A percentile compares a stretch with the other conserved stretches of the same genome.
Conservation (phyloP, 2,329 filamentous ascomycete genomes). For the Neonectria sp. region DNA sequence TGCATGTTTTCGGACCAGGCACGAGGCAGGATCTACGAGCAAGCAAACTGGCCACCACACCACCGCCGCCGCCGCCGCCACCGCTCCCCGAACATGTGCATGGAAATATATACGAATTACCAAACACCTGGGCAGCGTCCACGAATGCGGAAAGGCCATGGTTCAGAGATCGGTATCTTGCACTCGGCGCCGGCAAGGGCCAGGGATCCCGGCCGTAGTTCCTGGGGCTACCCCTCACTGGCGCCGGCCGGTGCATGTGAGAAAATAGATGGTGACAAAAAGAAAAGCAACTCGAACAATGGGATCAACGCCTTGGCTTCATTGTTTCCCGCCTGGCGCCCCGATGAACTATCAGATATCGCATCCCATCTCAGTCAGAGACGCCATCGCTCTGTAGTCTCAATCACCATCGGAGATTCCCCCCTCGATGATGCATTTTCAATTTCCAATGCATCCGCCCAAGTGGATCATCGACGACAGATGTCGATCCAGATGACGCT, state of each 20-base stretch:
- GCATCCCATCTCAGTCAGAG: slow-evolving; percentile 2
- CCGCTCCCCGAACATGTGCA: slow-evolving; percentile 17
- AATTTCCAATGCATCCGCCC: slow-evolving; percentile 36
- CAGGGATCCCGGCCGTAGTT: slow-evolving; percentile 47
- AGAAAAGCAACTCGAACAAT: slow-evolving; percentile 15
- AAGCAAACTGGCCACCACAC: background rate
- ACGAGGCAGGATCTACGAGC: background rate
- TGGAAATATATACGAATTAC: slow-evolving; percentile 3
- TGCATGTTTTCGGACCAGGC: background rate
- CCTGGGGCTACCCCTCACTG: slow-evolving; percentile 49
- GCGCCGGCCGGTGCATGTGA: slow-evolving; percentile 40
- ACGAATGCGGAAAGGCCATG: slow-evolving; percentile 32
- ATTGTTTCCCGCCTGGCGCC: background rate
- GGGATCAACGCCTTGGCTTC: slow-evolving; percentile 17
- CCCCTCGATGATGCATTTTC: slow-evolving; percentile 14
- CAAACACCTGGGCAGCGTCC: slow-evolving; percentile 20
- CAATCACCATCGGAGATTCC: slow-evolving; percentile 17
- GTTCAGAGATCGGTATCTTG: slow-evolving; percentile 47
- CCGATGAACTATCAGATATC: slow-evolving; percentile 17
- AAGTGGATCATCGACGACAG: slow-evolving; percentile 32
- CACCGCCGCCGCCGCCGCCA: slow-evolving; percentile 7
- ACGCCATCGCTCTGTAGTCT: background rate
- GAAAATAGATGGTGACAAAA: slow-evolving; percentile 44
- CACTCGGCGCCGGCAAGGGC: slow-evolving; percentile 41
- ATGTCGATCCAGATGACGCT: slow-evolving; percentile 38